Evolutionary conservation across 2,329 filamentous ascomycete species (phyloP).

Genomic region (Diaporthe ilicicola): DNA sequence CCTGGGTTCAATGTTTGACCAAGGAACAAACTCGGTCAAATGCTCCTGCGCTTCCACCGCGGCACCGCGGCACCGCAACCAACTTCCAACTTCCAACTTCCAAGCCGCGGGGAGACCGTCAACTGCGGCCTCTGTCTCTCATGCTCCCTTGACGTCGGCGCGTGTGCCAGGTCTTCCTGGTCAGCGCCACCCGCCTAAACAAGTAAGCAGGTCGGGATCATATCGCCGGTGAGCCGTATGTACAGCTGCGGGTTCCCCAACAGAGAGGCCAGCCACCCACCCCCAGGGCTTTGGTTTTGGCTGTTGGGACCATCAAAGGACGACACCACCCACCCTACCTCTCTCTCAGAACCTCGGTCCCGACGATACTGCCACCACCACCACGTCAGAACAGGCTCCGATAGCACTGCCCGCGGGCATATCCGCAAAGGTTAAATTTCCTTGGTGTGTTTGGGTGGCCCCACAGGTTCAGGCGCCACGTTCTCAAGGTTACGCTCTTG

Average conservation of each 20-base stretch:
- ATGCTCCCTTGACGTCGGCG: background rate
- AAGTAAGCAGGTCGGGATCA: background rate
- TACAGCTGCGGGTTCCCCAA: background rate
- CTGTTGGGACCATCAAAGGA: constrained; percentile 6
- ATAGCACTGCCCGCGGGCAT: constrained; percentile 5
- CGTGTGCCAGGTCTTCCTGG: background rate
- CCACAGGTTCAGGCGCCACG: background rate
- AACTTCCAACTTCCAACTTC: constrained; percentile 15
- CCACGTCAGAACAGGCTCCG: background rate
- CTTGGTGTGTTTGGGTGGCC: background rate
- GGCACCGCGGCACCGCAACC: background rate
- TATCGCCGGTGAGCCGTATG: constrained; percentile 10
- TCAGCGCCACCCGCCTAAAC: background rate
- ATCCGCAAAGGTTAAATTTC: constrained; percentile 10
- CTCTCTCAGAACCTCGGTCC: background rate
- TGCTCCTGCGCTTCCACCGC: constrained; percentile 13
- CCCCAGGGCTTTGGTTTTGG: background rate
- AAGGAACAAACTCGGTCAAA: constrained; percentile 10
- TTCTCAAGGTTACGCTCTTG: background rate
- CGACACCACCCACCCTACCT: background rate
- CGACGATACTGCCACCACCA: background rate
- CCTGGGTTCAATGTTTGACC: constrained; percentile 7
- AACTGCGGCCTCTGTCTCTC: background rate
- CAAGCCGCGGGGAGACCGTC: background rate
- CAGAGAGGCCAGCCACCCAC: constrained; percentile 7